Evolutionary conservation across 352 stramenopile genomes (phyloP), one percentile per base, ranked within the genome.

Genomic region (Globisporangium nagaii): DNA sequence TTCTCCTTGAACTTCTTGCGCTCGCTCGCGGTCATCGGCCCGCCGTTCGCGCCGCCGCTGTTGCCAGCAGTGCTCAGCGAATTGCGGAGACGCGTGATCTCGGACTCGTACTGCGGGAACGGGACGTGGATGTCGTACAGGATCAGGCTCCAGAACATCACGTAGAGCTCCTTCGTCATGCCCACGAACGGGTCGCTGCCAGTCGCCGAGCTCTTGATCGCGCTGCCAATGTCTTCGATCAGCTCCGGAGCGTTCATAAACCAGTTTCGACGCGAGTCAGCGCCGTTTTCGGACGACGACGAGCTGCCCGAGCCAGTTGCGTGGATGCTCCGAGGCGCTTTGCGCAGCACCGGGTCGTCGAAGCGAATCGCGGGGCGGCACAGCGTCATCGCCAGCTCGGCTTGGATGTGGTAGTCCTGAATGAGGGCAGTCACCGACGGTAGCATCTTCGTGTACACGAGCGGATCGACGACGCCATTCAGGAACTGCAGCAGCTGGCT

Each of bases 401-500:
- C 65, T 25, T 73, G 62, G 24, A 95, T 65, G 51, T 92, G 83
- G 34, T 84, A 95, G 22, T 89, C 73, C n/a, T 66, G 66, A 11
- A 93, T 73, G 11, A 95, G 68, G 22, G 70, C 63, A 32, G 57
- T 65, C 34, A 93, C 59, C 1, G 73, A 84, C 10, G 80, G 84
- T 11, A 93, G 67, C 75, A 90, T 87, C 45, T 78, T 83, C 4
- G 71, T 68, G 49, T 91, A 91, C 24, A 85, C 70, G 11, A 70
- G 35, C 12, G 82, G 84, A 22, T 91, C 79, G 0, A 91, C 75
- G 19, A 88, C 81, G 32, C 76, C 73, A 34, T 85, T 74, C 5
- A 96, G 54, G 46, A 96, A 96, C 60, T 93, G 79, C n/a, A 94
- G 55, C 20, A 96, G 66, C 58, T 96, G 86, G 32, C 73, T 93